phyloP scores from a whole-genome alignment of 1,139 yeast genomes.

The Blastobotrys proliferans region DNA sequence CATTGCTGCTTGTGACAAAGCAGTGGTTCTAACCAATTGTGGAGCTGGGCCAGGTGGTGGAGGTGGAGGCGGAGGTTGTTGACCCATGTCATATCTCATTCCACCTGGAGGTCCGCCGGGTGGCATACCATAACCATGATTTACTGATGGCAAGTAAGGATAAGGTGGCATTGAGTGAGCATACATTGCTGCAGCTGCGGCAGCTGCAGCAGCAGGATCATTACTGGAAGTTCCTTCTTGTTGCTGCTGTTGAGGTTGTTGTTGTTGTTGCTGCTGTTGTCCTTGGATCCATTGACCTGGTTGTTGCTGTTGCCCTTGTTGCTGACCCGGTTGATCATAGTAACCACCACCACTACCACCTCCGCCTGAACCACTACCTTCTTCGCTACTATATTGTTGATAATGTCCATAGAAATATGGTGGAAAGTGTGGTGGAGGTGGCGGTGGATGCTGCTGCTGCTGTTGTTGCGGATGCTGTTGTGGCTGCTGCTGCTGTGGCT shows the following conservation, averaged over 20 bases:
- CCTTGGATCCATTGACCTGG: slow-evolving; percentile 3
- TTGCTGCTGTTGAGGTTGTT: not conserved
- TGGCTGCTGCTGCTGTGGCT: slow-evolving; percentile 5
- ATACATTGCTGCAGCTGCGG: slow-evolving; percentile 12
- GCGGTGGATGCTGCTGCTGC: slow-evolving; percentile 4
- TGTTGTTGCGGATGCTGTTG: slow-evolving; percentile 5
- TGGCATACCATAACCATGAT: slow-evolving; percentile 4
- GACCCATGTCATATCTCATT: slow-evolving; percentile 9
- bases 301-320: not conserved
- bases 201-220: slow-evolving; percentile 10
- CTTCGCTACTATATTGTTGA: slow-evolving; percentile 4
- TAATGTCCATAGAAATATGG: slow-evolving; percentile 2
- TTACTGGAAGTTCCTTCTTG: not conserved
- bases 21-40: slow-evolving; percentile 30
- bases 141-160: slow-evolving; percentile 8
- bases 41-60: slow-evolving; percentile 19
- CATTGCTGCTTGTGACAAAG: slow-evolving; percentile 30
- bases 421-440: slow-evolving; percentile 7
- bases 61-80: not conserved
- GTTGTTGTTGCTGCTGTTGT: slow-evolving; percentile 1
- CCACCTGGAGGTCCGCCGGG: slow-evolving; percentile 1
- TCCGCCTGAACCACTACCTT: slow-evolving; percentile 7
- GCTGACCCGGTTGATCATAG: not conserved
- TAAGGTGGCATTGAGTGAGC: slow-evolving; percentile 7
- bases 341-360: not conserved